Base-by-base conservation (phyloP, 495 filamentous ascomycete genomes). In the Cercophora scortea region DNA sequence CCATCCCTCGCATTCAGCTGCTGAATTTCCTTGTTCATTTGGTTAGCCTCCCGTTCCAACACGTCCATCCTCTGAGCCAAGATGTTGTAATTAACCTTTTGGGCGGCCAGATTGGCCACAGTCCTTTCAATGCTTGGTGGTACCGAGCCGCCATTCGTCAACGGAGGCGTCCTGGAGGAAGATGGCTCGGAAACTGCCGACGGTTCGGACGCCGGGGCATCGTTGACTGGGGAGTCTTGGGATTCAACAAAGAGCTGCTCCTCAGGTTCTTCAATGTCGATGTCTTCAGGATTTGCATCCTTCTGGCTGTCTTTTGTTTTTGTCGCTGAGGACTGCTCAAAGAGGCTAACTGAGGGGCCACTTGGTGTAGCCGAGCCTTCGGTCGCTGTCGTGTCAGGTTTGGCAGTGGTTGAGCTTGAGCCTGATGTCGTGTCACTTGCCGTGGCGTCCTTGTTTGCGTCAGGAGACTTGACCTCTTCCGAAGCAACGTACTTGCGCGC, bases 201-300 rank as follows among this genome's bases (percentile, higher is more conserved):
- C 18, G 45, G 12, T 33, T 58, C 61, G 4, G 45, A 52, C 12
- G 43, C 45, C 3, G 56, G 19, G 0, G 40, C 11, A 4, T 51
- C 52, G 11, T 52, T 53, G 18, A 32, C 35, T 4, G 44, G 41
- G 15, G 49, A 44, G 32, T 68, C 61, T 44, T 66, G 64, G 11
- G 60, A 43, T 6, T 70, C 62, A 10, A 63, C 45, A 25, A 41
- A 43, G 39, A 71, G 63, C 39, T 70, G 51, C 16, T 65, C 69
- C 44, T 73, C 71, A 0, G 73, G 75, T 48, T 61, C 64, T 49
- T 71, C 68, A 15, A 78, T 68, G 42, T 76, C 57, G 42, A 79
- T 75, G 51, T 78, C 75, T 7, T 79, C 74, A 0, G 75, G 74
- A 19, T 64, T 62, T 1, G 60, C 58, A 49, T 64, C 65, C 44